Evolutionary conservation across 2,329 filamentous ascomycete species (phyloP), one percentile per base, ranked within the genome.

Genomic region (Davidsoniella eucalypti): DNA sequence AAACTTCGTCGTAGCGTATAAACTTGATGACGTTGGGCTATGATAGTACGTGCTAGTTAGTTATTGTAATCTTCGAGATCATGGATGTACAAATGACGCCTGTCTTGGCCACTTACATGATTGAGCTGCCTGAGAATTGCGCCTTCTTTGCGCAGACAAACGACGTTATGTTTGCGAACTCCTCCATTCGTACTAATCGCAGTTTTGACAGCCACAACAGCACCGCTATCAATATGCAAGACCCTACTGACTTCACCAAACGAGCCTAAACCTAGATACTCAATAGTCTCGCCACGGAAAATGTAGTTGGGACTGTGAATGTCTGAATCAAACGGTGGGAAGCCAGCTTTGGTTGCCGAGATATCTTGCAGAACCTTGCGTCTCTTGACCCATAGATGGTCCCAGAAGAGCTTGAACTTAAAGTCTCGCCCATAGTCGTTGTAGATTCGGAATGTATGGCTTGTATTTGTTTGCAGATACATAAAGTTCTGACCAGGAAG

Each of bases 1-100:
- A 33, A 3, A 23, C 25, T 9, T 49, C 7, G 4, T 38, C 26
- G 21, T 36, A 29, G 9, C 47, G 47, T 14, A 49, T 49, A 17
- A 49, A 49, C 33, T 49, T 33, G 6, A 49, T 44, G 18, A 49
- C 43, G 6, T 23, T 49, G 40, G 47, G 29, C 47, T 49, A 16
- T 12, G 12, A 5, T 12, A 33, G 29, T 33, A 33, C 8, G 12
- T 3, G 10, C 29, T 33, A 21, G 4, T 38, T 41, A 29, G 37
- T 42, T 26, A 38, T 16, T 41, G 18, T 42, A 10, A 12, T 16
- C n/a, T 9, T 40, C 2, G 14, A 23, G 10, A 17, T 18, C 2
- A 5, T 17, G 25, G 17, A 33, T 18, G 12, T 17, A 16, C 21
- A 12, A 12, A 9, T 21, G 3, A 10, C 1, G n/a, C 36, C 3